Base-by-base conservation (phyloP, 345 rosid genomes). In the Pugionium cornutum region DNA sequence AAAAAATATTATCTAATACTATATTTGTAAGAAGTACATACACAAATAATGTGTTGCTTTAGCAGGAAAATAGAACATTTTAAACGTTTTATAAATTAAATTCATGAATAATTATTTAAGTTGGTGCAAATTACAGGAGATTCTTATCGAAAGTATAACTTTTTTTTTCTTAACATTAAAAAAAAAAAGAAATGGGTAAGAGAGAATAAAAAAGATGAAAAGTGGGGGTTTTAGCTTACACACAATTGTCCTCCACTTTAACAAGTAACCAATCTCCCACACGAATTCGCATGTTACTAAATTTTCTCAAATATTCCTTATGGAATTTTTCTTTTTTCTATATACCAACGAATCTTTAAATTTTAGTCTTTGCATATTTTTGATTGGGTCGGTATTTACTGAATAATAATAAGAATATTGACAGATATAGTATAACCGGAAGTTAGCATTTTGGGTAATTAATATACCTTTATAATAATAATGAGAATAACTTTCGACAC, bases 211-310 rank as follows among this genome's bases (percentile, higher is more conserved):
- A 6, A 66, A 50, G 29, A 72, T 34, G 53, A 50, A 50, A 71
- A 72, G 48, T 34, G 0, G 47, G 47, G 39, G 42, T 32, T 40
- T 62, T 46, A 57, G 28, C 68, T 70, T 53, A 2, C 40, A 63
- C 75, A 71, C 64, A 64, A 71, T 4, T 5, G 31, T 48, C 65
- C 46, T 71, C 63, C 6, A 3, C 37, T 28, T 35, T 58, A 39
- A 50, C 66, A 72, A 72, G 71, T 30, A 58, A 72, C 58, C 61
- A 36, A 65, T 65, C 35, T 58, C 55, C 66, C 71, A 72, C 61
- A 72, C 61, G 71, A 44, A 65, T 50, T 50, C 49, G 29, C 60
- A 72, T 64, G 9, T 72, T 50, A 33, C 59, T n/a, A 63, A 18
- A 52, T 7, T 52, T 18, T 18, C 4, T 53, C 53, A 33, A 8